Evolutionary conservation across 306 rosid genomes (phyloP).

Genomic region (Amphicarpaea edgeworthii): DNA sequence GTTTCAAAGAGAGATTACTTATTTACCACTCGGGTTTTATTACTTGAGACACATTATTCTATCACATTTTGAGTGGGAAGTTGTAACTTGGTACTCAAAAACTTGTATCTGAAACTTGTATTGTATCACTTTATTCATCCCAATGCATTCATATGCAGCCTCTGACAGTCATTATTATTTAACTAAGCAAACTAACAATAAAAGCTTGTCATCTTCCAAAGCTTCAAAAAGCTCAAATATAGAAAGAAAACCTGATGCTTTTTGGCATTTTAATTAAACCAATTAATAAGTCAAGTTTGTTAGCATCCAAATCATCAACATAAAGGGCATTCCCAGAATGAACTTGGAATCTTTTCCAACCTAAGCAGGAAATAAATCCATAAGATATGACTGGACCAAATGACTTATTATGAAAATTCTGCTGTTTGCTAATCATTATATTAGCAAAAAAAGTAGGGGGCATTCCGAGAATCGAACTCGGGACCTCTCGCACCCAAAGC

Average conservation of each 20-base stretch:
- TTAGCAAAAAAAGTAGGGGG: too few relatives aligned
- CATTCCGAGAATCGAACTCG: too few relatives aligned
- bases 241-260: background rate
- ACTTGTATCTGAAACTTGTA: too few relatives aligned
- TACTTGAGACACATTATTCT: too few relatives aligned
- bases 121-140: background rate
- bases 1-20: background rate
- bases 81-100: background rate
- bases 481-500: too few relatives aligned
- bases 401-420: conserved; percentile 15
- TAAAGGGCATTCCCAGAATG: conserved; percentile 45
- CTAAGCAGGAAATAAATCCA: conserved; percentile 64
- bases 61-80: background rate
- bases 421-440: background rate
- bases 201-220: conserved; percentile 1
- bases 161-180: background rate
- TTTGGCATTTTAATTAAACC: background rate
- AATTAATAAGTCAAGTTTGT: conserved; percentile 4
- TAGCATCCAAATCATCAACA: conserved; percentile 22
- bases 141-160: conserved; percentile 13
- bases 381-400: conserved; percentile 58
- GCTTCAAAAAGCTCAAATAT: background rate
- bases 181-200: background rate
- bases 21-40: background rate
- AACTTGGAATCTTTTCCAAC: conserved; percentile 66